Evolutionary conservation across 306 rosid genomes (phyloP).

Genomic region (Adenanthera pavonina): DNA sequence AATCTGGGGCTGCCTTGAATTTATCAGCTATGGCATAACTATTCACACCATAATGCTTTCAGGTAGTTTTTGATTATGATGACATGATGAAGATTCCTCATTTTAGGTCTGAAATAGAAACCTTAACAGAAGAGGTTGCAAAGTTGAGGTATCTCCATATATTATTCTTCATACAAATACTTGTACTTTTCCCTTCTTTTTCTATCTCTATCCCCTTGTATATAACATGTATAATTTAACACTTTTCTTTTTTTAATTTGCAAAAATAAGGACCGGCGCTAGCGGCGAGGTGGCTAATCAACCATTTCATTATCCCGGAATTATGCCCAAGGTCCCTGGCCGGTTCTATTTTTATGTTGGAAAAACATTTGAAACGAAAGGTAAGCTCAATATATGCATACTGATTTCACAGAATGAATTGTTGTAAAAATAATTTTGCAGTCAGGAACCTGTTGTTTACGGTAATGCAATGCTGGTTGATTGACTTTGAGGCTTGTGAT

Average conservation of each 20-base stretch:
- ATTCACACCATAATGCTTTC: constrained; percentile 34
- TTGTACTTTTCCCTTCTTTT: too few relatives aligned
- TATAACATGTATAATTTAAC: background rate
- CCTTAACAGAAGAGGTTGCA: constrained; percentile 46
- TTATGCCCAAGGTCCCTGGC: too few relatives aligned
- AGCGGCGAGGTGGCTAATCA: too few relatives aligned
- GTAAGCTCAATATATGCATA: background rate
- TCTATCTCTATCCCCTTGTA: background rate
- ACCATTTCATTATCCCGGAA: too few relatives aligned
- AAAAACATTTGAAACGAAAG: too few relatives aligned
- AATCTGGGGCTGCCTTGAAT: constrained; percentile 14
- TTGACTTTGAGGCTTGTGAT: constrained; percentile 2
- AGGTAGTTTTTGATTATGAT: constrained; percentile 80
- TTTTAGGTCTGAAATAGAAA: constrained; percentile 57
- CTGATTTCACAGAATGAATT: background rate
- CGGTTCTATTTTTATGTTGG: too few relatives aligned
- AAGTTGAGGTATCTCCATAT: constrained; percentile 63
- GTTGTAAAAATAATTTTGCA: background rate
- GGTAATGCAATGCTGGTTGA: background rate
- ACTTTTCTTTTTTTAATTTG: background rate
- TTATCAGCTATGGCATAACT: constrained; percentile 9
- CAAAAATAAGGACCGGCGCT: too few relatives aligned
- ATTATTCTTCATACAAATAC: too few relatives aligned
- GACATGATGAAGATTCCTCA: constrained; percentile 81
- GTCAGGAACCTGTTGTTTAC: background rate